Evolutionary conservation across 768 basidiomycete genomes (phyloP), one percentile per base, ranked within the genome.

Genomic region (Cantharellus cinnabarinus): DNA sequence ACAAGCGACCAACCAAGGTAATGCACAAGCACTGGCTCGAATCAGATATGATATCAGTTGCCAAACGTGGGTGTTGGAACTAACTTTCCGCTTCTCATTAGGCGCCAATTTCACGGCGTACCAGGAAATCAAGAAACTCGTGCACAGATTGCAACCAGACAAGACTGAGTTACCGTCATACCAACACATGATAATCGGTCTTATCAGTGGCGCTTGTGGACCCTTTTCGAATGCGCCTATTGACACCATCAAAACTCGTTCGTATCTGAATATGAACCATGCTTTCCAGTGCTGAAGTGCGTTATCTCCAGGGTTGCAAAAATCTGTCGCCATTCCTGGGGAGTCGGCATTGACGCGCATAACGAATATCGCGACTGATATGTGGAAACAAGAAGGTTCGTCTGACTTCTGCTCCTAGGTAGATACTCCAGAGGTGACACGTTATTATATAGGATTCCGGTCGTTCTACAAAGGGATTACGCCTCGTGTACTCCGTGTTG

Each of bases 401-500:
- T 48, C 10, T 29, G 7, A 10, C 10, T 10, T 37, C 10, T 7
- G 7, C 52, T 14, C 7, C 52, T 37, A 54, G 52, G 52, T 29
- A 29, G 20, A 29, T 29, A 29, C 20, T 29, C 20, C 20, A 29
- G 20, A 29, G 20, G 20, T 29, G 20, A 29, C 10, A 48, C 44
- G 29, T 10, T 48, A 37, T 10, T 37, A 7, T 37, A 10, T 37
- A 54, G 52, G 95, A 3, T 73, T 84, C 14, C 71, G 71, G 50
- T 89, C 93, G 58, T 98, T 99, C 72, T 98, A 98, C 75, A 98
- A 95, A 74, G 95, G 95, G 20, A 97, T 99, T 68, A 97, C 93
- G 0, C 95, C 95, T 41, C 78, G 95, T 29, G 91, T 99, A 41
- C 74, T 95, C 65, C 81, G 95, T 58, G 95, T 99, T 51, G 95